These are phyloP conservation scores for Stagonosporopsis cucurbitacearum DNA, from an alignment of 2,329 filamentous ascomycete species.

Conservation along the genomic window DNA sequence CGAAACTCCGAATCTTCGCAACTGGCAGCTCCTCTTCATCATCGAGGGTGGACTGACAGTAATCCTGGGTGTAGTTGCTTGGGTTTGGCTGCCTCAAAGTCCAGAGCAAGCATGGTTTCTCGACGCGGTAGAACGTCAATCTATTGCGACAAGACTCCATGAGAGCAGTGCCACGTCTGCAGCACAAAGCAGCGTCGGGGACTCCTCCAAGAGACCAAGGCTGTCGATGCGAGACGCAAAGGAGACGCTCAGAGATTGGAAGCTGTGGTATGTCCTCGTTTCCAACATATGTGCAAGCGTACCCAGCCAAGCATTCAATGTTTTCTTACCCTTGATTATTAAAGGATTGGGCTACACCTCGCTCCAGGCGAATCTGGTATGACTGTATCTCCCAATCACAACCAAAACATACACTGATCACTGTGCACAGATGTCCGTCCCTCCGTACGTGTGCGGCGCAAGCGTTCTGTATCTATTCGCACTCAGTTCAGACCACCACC, in stretches of 20 bases:
- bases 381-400: not conserved
- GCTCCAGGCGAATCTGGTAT: conserved; percentile 28
- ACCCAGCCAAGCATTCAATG: conserved; percentile 46
- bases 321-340: conserved; percentile 57
- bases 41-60: conserved; percentile 49
- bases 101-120: conserved; percentile 47
- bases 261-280: conserved; percentile 37
- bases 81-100: conserved; percentile 37
- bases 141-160: conserved; percentile 24
- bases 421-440: not conserved
- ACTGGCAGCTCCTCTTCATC: conserved; percentile 56
- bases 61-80: conserved; percentile 38
- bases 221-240: conserved; percentile 25
- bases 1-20: conserved; percentile 50
- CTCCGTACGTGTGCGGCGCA: not conserved
- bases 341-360: conserved; percentile 38
- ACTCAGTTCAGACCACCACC: conserved; percentile 2
- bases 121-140: conserved; percentile 34
- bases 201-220: conserved; percentile 13
- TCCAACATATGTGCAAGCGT: conserved; percentile 54
- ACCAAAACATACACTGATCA: not conserved
- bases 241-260: conserved; percentile 31
- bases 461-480: not conserved
- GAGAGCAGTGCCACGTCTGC: conserved; percentile 20
- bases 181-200: not conserved